Evolutionary conservation across 257 asterid species (phyloP), one percentile per base, ranked within the genome.

Genomic region (Scutellaria baicalensis): DNA sequence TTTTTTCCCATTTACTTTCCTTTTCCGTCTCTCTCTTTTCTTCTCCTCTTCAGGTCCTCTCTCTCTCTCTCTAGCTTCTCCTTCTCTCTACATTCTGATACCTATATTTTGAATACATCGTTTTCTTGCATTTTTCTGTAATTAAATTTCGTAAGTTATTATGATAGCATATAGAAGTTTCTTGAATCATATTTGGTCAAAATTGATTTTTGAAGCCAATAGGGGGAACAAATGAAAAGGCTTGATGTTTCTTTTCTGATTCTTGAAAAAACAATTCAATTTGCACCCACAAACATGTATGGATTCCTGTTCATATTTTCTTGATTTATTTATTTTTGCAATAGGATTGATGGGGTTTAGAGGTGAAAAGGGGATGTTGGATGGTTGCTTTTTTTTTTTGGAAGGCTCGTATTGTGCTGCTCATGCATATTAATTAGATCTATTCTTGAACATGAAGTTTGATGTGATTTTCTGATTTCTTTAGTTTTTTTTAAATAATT

Each of bases 361-460:
- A 63, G 54, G 50, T 65, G 69, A 47, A 62, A 40, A 38, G 33
- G 57, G 63, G 64, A 20, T 60, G 23, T 57, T 54, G 61, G 72
- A 21, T 71, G 71, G 69, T 51, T 31, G 38, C 57, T 39, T 6
- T 40, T 66, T 50, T 64, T 36, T 47, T 75, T 63, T 75, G 62
- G 9, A 62, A 48, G 59, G 49, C 63, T 75, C 42, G 51, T 50
- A 35, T 55, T 45, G 4, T 64, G 27, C 70, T 71, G 71, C 47
- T 36, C 63, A 49, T 59, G 79, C 74, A 31, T 69, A 11, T 64
- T 75, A 69, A 11, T 64, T 78, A 69, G 86, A 82, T 82, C 86
- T 76, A 35, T 73, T 65, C 69, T 73, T 63, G 74, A 70, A 61
- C 42, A 54, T 66, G 59, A 66, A 13, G 59, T 71, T 76, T 72